A percentile compares a stretch with the other conserved stretches of the same genome.
Conservation (phyloP, 768 basidiomycete species). For the Pulveroboletus sp. region DNA sequence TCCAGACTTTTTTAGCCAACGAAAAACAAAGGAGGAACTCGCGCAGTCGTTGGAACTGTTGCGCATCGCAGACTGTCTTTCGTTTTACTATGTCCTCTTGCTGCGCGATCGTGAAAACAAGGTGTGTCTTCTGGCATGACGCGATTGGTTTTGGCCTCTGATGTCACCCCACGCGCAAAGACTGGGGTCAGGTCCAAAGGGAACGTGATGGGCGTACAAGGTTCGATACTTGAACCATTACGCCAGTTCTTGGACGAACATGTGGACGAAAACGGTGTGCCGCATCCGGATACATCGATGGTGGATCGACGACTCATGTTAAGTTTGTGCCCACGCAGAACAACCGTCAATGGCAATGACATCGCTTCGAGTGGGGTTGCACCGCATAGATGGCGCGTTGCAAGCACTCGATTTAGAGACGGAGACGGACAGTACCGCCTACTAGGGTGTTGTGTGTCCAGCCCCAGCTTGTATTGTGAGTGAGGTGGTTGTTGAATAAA, state of each 20-base stretch:
- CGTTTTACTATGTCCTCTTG: constrained; percentile 66
- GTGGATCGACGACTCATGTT: neutral
- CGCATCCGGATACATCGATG: neutral
- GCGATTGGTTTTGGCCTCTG: neutral
- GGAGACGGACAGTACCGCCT: too few species aligned
- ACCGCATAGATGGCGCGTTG: constrained; percentile 47
- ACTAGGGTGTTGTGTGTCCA: neutral
- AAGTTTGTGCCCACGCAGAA: constrained; percentile 12
- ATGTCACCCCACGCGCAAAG: constrained; percentile 28
- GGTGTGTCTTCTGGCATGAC: constrained; percentile 33
- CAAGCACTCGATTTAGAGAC: constrained; percentile 6
- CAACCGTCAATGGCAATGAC: constrained; percentile 26
- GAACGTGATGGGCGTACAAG: constrained; percentile 43
- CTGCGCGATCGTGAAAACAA: constrained; percentile 55
- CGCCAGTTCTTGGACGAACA: constrained; percentile 36
- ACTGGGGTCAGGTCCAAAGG: constrained; percentile 50
- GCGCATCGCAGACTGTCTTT: constrained; percentile 62
- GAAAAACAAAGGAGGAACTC: constrained; percentile 42
- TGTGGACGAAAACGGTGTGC: constrained; percentile 30
- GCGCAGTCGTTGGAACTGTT: constrained; percentile 55
- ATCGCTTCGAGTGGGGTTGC: constrained; percentile 48
- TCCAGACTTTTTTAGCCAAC: constrained; percentile 43
- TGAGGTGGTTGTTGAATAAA: constrained; percentile 12
- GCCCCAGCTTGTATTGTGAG: neutral
- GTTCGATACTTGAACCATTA: constrained; percentile 45